These are phyloP conservation scores for Nemania sp. DNA, from an alignment of 2,329 filamentous ascomycete genomes.

Conservation along the genomic window DNA sequence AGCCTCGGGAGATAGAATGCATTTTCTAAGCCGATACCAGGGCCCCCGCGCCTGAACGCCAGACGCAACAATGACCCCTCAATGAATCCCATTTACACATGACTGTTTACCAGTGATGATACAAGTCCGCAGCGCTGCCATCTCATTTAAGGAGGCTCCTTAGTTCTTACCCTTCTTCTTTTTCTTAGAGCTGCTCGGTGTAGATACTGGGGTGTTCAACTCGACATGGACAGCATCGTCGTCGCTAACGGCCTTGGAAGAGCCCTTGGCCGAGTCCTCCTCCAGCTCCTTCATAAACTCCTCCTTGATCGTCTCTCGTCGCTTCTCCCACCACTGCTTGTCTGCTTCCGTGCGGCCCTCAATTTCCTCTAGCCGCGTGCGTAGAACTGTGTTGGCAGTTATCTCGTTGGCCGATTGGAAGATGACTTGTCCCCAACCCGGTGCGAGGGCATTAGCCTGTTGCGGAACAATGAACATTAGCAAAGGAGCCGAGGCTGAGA, in stretches of 20 bases:
- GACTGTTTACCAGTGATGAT: constrained; percentile 34
- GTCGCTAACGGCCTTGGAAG: constrained; percentile 64
- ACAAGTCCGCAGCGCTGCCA: constrained; percentile 25
- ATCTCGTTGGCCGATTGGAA: constrained; percentile 99
- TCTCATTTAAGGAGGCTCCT: constrained; percentile 32
- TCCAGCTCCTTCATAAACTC: constrained; percentile 90
- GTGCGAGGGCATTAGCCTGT: constrained; percentile 89
- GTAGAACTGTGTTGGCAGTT: constrained; percentile 82
- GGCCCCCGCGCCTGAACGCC: constrained; percentile 44
- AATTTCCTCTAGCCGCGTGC: constrained; percentile 80
- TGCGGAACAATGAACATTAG: constrained; percentile 13
- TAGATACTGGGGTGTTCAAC: constrained; percentile 54
- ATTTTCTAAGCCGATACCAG: constrained; percentile 32
- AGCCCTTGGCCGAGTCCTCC: constrained; percentile 58
- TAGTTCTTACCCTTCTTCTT: constrained; percentile 76
- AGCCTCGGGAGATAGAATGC: constrained; percentile 19
- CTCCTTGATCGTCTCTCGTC: constrained; percentile 76
- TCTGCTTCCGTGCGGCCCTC: constrained; percentile 78
- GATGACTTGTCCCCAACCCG: constrained; percentile 92
- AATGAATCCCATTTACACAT: constrained; percentile 29
- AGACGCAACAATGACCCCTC: constrained; percentile 41
- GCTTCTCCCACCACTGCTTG: constrained; percentile 93
- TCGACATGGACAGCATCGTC: constrained; percentile 86
- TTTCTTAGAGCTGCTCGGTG: constrained; percentile 56
- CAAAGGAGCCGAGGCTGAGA: neutral